A percentile compares a stretch with the other conserved stretches of the same genome.
Conservation (phyloP, 805 yeast genomes). For the Candida sonorensis region DNA sequence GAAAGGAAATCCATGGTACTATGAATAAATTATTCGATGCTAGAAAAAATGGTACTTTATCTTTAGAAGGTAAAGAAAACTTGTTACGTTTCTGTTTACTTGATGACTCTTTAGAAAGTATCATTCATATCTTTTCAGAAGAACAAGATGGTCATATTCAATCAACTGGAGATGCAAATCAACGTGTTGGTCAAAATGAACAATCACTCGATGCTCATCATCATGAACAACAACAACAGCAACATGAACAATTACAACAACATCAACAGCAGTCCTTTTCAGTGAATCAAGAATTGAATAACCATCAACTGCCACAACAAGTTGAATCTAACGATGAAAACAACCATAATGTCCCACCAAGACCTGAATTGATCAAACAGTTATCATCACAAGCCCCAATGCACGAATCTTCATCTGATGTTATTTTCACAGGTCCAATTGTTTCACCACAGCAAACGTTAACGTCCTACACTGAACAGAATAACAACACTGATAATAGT, state of each 20-base stretch:
- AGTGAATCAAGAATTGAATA: no score
- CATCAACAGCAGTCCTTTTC: not conserved
- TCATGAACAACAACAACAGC: not conserved
- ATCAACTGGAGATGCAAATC: no score
- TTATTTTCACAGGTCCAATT: constrained; percentile 47
- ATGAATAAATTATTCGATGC: constrained; percentile 44
- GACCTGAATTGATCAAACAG: constrained; percentile 22
- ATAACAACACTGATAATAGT: not conserved
- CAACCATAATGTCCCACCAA: constrained; percentile 1
- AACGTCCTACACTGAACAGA: constrained; percentile 14
- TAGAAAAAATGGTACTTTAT: constrained; percentile 38
- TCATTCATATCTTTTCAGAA: constrained; percentile 38
- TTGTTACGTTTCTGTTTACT: constrained; percentile 45
- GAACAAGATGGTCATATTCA: constrained; percentile 5
- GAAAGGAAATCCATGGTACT: constrained; percentile 44
- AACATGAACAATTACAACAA: not conserved
- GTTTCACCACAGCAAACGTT: constrained; percentile 35
- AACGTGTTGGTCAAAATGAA: no score
- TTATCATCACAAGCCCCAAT: constrained; percentile 30
- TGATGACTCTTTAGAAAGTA: constrained; percentile 48
- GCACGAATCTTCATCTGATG: constrained; percentile 43
- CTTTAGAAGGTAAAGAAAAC: constrained; percentile 51
- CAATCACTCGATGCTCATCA: not conserved
- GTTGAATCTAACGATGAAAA: no score
- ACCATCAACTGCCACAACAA: no score